Conservation (phyloP, 495 filamentous ascomycete species). For the Tetracladium marchalianum region DNA sequence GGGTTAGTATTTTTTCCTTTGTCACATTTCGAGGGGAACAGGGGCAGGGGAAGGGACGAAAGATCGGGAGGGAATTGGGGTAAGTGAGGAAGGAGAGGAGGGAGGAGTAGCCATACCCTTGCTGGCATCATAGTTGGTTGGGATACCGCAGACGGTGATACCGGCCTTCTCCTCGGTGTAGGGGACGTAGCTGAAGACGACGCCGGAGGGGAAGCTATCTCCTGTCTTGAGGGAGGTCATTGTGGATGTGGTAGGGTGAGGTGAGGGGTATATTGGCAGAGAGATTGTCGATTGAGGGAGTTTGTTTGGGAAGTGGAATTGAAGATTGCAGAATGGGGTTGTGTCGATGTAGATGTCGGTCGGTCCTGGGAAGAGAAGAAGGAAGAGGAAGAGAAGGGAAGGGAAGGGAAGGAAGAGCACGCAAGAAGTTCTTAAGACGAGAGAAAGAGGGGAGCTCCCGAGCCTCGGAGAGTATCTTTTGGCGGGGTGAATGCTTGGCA, state of each 20-base stretch:
- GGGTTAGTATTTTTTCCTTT: not conserved
- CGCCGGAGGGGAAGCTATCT: constrained; percentile 71
- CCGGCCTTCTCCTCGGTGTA: constrained; percentile 52
- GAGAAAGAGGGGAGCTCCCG: too few relatives aligned
- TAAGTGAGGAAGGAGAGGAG: not conserved
- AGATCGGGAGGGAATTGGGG: not conserved
- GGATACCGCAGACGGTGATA: constrained; percentile 68
- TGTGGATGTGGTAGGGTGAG: constrained; percentile 18
- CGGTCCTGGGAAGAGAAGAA: too few relatives aligned
- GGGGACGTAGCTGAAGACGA: constrained; percentile 71
- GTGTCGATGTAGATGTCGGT: too few relatives aligned
- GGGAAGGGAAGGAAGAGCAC: too few relatives aligned
- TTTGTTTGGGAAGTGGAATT: too few relatives aligned
- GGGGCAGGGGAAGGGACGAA: not conserved
- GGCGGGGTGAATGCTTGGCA: too few relatives aligned
- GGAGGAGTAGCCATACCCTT: constrained; percentile 33
- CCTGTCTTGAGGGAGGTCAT: constrained; percentile 72
- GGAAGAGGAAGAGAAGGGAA: too few relatives aligned
- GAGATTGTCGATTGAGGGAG: too few relatives aligned
- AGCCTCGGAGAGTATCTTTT: too few relatives aligned
- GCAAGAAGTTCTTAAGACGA: too few relatives aligned
- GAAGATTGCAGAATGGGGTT: too few relatives aligned
- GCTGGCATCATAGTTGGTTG: constrained; percentile 71
- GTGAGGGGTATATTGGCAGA: not conserved
- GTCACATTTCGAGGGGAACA: constrained; percentile 1